Percentiles rank a stretch among this genome's conserved stretches.
Conservation (phyloP, 768 basidiomycete genomes). For the Panellus pusillus region DNA sequence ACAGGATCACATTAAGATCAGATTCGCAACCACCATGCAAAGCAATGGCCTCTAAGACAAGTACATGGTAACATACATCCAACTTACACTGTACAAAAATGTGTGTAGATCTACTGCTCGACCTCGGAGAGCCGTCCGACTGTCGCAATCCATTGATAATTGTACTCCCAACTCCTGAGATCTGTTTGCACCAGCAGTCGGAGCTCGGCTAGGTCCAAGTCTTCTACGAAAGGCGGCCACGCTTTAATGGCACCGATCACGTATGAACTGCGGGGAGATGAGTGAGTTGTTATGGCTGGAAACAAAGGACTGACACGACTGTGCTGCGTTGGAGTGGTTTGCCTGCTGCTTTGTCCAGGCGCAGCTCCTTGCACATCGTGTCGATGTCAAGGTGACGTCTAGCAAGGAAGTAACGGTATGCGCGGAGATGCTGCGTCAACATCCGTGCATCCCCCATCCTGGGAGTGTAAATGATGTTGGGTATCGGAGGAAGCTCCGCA, state of each 20-base stretch:
- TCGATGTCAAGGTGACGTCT: slow-evolving; percentile 25
- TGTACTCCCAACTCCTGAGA: slow-evolving; percentile 13
- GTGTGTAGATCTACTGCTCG: slow-evolving; percentile 8
- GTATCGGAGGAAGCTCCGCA: slow-evolving; percentile 5
- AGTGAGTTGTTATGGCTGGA: neutral
- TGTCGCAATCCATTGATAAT: slow-evolving; percentile 18
- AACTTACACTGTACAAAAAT: neutral
- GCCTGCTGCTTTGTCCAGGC: slow-evolving; percentile 12
- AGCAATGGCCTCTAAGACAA: too few relatives aligned
- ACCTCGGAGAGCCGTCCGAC: neutral
- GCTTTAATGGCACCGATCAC: slow-evolving; percentile 31
- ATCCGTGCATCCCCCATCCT: slow-evolving; percentile 15
- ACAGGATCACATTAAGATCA: too few relatives aligned
- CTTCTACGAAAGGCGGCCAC: slow-evolving; percentile 29
- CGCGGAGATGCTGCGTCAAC: slow-evolving; percentile 30
- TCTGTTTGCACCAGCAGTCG: slow-evolving; percentile 34
- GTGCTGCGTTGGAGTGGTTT: slow-evolving; percentile 28
- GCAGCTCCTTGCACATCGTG: slow-evolving; percentile 31
- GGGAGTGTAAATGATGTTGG: slow-evolving; percentile 1
- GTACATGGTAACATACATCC: neutral
- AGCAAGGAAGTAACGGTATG: slow-evolving; percentile 32
- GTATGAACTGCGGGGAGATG: slow-evolving; percentile 27
- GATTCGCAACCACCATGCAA: too few relatives aligned
- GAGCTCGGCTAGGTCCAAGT: slow-evolving; percentile 31
- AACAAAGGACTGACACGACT: slow-evolving; percentile 30